Base-by-base conservation (phyloP, 345 rosid species). In the Eucalyptus polybractea region DNA sequence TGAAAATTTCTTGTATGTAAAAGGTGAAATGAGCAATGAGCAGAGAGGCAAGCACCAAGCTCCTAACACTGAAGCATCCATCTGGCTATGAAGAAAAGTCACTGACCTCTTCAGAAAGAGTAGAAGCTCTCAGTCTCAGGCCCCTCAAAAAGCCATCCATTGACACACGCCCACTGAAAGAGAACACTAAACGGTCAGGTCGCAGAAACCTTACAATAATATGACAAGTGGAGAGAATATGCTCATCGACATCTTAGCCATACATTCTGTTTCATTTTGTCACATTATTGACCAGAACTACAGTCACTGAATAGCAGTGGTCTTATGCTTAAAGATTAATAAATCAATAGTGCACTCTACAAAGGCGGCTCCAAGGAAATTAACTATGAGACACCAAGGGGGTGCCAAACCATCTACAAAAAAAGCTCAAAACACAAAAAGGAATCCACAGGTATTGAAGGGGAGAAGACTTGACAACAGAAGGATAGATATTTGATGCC, bases 81-180 rank as follows among this genome's bases (percentile, higher is more conserved):
- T 76, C 83, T 37, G 83, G 83, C 83, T 37, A 76, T 76, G 45
- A 85, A 22, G 31, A 47, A 29, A 44, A 10, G 53, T 86, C 37
- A 88, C 95, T 90, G 50, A 97, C 99, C 99, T 93, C 93, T 89
- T 93, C 93, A 87, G 97, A 93, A 53, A 97, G 95, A 67, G 90
- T 72, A 88, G 96, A 98, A 85, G 94, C 50, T 92, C 93, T 93
- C 90, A 98, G 93, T 90, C 90, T 93, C 85, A 95, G 91, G 90
- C 87, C 96, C 93, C 92, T 93, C 89, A 92, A 90, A 91, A 98
- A 97, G 89, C 95, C 94, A 87, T 80, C 88, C 89, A 92, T 90
- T 87, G 88, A 91, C 92, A 98, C 97, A 89, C 93, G 92, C 53
- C 99, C 99, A 89, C 99, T 98, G 97, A 93, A 89, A 87, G 40